Evolutionary conservation across 208 protist species (phyloP), one percentile per base, ranked within the genome.

Genomic region (Leptomonas seymouri): DNA sequence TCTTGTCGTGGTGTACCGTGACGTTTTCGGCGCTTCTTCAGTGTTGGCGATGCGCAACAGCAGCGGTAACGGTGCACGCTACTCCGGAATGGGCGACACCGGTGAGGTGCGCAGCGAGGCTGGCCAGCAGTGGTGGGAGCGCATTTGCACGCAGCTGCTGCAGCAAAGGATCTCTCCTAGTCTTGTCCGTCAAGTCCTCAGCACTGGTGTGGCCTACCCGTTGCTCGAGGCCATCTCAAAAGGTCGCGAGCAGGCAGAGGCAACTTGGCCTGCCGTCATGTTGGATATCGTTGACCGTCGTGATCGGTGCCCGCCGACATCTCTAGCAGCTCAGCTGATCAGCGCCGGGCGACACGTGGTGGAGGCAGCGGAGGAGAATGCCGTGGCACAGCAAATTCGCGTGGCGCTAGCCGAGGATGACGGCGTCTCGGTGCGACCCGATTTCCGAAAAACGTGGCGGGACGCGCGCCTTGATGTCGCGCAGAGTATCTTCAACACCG

Each of bases 401-500:
- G 80, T 66, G 2, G 68, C 84, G 5, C 64, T 93, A 6, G 66
- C 80, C 21, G 82, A 94, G 54, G 90, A 95, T 62, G 87, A 95
- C 57, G 87, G 90, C 49, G 90, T 95, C 25, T 87, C 81, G 45
- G 72, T 95, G 57, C 86, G 82, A 4, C 78, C 79, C 0, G 87
- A 95, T 55, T 90, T 93, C 59, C 82, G 78, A 9, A 74, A 82
- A 48, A 87, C 81, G 46, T 95, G 90, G 88, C 50, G 70, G 8
- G 90, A 95, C 60, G 69, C 80, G 2, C 83, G 90, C 0, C 55
- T 95, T 16, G 87, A 95, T 42, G 69, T 74, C 56, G 82, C 78
- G 56, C 90, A 95, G 72, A 85, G 68, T 12, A 61, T 91, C 31
- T 85, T 95, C 56, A 95, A 91, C 74, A 93, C 90, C 30, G 76